phyloP scores from a whole-genome alignment of 176 grass and related monocot genomes.

The Juncus effusus region DNA sequence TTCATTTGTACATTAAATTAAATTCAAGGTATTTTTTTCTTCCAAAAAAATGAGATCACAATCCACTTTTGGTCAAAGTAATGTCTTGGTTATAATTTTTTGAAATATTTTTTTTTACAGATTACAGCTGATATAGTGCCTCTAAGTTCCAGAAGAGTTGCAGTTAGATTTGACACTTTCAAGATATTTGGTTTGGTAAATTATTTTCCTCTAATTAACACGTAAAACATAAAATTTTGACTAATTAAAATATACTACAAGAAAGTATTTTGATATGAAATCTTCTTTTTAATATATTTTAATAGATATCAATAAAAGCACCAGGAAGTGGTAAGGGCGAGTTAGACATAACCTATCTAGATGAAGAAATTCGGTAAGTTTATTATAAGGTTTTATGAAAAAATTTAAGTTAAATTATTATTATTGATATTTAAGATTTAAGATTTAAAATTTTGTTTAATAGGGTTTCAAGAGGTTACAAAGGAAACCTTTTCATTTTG shows the following conservation, averaged over 20 bases:
- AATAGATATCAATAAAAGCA: conserved; percentile 78
- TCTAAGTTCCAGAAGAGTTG: conserved; percentile 59
- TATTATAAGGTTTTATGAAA: conserved; percentile 6
- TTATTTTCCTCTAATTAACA: conserved; percentile 10
- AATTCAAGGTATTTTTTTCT: too few species aligned
- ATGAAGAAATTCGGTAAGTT: conserved; percentile 83
- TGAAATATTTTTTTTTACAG: conserved; percentile 51
- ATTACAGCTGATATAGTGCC: conserved; percentile 84
- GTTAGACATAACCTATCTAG: conserved; percentile 87
- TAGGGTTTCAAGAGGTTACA: conserved; percentile 87
- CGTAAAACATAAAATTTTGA: not conserved
- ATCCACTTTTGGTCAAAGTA: not conserved
- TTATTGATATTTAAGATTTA: conserved; percentile 15
- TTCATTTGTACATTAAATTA: not conserved
- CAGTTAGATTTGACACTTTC: conserved; percentile 78
- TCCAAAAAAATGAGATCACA: too few species aligned
- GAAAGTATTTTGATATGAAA: too few species aligned
- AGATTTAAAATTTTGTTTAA: not conserved
- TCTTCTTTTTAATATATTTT: not conserved
- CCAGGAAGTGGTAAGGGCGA: conserved; percentile 74
- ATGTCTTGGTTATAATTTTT: conserved; percentile 22
- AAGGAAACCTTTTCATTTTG: conserved; percentile 84
- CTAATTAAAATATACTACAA: conserved; percentile 3
- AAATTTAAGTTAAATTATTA: not conserved
- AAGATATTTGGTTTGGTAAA: conserved; percentile 95